These are phyloP conservation scores for Lipomyces yamadae DNA, from an alignment of 805 yeast species.

Conservation along the genomic window DNA sequence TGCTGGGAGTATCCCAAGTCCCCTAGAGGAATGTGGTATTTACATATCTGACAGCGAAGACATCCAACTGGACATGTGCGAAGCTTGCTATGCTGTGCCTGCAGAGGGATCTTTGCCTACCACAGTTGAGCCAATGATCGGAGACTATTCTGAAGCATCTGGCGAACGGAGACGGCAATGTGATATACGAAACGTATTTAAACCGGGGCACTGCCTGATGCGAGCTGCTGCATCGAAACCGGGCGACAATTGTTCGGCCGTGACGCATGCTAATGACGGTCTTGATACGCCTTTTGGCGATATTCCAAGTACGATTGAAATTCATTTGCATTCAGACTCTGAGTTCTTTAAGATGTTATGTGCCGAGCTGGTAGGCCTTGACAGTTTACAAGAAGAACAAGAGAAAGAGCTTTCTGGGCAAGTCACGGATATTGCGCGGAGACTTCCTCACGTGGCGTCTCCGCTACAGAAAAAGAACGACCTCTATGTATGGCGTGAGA, in stretches of 20 bases:
- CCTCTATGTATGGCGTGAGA: conserved; percentile 70
- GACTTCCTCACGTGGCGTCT: conserved; percentile 49
- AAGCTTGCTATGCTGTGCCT: background rate
- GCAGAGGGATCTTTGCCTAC: background rate
- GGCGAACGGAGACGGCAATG: background rate
- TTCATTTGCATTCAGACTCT: conserved; percentile 60
- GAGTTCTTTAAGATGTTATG: conserved; percentile 64
- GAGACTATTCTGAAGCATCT: background rate
- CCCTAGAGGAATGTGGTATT: conserved; percentile 4
- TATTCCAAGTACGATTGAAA: conserved; percentile 40
- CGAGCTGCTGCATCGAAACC: background rate
- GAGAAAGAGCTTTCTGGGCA: conserved; percentile 52
- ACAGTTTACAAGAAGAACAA: conserved; percentile 50
- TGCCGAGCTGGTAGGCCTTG: conserved; percentile 58
- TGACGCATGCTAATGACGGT: background rate
- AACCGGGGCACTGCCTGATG: background rate
- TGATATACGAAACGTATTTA: background rate
- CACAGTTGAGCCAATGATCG: background rate
- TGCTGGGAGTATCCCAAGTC: background rate
- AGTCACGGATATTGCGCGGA: conserved; percentile 52
- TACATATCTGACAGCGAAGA: conserved; percentile 14
- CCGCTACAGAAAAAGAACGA: conserved; percentile 55
- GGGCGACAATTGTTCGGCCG: background rate
- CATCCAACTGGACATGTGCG: conserved; percentile 6
- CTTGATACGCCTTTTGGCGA: background rate